A percentile compares a stretch with the other conserved stretches of the same genome.
phyloP scores from a whole-genome alignment of 192 early-diverging fungal species.

The Entomortierella chlamydospora region DNA sequence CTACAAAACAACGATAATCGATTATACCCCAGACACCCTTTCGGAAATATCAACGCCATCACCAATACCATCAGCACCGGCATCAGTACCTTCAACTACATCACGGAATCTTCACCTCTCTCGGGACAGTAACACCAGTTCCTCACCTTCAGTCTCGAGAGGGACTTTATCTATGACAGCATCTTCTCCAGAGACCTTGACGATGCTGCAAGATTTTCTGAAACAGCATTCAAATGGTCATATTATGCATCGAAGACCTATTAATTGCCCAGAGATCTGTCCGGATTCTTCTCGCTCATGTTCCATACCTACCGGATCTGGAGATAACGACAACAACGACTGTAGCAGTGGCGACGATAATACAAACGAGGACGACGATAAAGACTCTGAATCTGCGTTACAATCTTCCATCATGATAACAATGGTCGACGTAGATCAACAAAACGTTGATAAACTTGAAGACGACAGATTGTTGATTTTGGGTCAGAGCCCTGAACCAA shows the following conservation, averaged over 20 bases:
- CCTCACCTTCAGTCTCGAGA: neutral
- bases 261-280: neutral
- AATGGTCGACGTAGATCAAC: no score
- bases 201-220: constrained; percentile 8
- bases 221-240: constrained; percentile 19
- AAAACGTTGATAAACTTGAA: neutral
- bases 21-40: no score
- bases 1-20: neutral
- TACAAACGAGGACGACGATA: neutral
- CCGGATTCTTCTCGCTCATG: neutral
- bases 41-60: no score
- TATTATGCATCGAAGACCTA: constrained; percentile 3
- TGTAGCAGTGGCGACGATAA: neutral
- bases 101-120: neutral
- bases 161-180: neutral
- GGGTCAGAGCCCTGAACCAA: constrained; percentile 21
- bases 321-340: neutral
- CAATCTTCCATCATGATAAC: no score
- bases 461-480: constrained; percentile 14
- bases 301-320: neutral
- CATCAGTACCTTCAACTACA: no score
- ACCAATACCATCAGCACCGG: no score
- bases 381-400: no score
- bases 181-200: neutral
- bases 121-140: neutral